Evolutionary conservation across 768 basidiomycete species (phyloP), one percentile per base, ranked within the genome.

Genomic region (Auricularia auricula-judae): DNA sequence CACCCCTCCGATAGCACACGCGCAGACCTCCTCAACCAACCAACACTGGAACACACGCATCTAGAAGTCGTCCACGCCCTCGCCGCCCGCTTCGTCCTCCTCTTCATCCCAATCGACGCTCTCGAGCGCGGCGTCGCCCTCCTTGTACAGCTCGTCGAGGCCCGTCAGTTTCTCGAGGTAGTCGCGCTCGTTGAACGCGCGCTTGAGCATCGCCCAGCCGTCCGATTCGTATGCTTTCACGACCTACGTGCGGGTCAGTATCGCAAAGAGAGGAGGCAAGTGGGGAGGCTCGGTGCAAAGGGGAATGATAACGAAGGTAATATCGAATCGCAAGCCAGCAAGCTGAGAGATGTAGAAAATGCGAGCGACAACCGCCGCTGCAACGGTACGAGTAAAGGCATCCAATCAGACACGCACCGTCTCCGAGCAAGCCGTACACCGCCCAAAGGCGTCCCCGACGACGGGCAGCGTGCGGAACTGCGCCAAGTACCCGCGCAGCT

Each of bases 391-490:
- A 29, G 29, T 2, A 29, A 29, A 29, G 2, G 29, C 0, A 29
- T 29, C 0, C 0, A 29, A 29, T 29, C 29, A n/a, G 3, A 0
- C 0, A 74, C 84, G 67, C 65, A 93, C 92, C 23, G 80, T 80
- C 67, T 89, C 85, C 63, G 89, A 90, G 71, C 97, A 99, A 0
- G 92, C 97, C 1, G 94, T 96, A 73, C 96, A 99, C 63, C 81
- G 78, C 63, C 87, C 83, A 72, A 89, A 99, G 1, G 93, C 91
- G 2, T 88, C 85, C 0, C 96, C 97, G 0, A 87, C 85, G 65
- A 99, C 86, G 34, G 85, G 84, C 69, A 98, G 78, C 53, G 86
- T 93, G 62, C 86, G 81, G 79, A 96, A 99, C 67, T 92, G 88
- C 4, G 86, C 85, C 3, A 98, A 81, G 78, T 86, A 93, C 0